These are phyloP conservation scores for Colletotrichum theobromicola DNA, from an alignment of 2,329 filamentous ascomycete genomes.

Conservation along the genomic window DNA sequence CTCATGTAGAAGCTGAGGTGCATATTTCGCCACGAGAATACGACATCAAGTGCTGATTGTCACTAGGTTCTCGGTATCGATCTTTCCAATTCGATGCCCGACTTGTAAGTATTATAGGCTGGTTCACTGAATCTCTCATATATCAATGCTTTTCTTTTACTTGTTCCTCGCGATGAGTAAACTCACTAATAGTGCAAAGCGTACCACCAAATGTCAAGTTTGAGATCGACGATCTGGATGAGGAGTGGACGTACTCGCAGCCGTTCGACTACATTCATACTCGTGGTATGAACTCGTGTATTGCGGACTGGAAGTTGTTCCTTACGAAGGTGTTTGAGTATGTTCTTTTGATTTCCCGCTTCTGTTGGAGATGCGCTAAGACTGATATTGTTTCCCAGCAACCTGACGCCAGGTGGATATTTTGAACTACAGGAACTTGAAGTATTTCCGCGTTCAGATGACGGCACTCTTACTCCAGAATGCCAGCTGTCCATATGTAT, in stretches of 20 bases:
- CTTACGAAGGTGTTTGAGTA: constrained; percentile 47
- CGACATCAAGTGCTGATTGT: background rate
- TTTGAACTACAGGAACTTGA: constrained; percentile 48
- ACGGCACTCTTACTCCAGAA: constrained; percentile 36
- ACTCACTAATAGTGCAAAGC: constrained; percentile 30
- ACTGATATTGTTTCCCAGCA: constrained; percentile 36
- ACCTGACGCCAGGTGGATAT: constrained; percentile 52
- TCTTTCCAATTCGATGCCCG: constrained; percentile 42
- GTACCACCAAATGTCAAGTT: constrained; percentile 44
- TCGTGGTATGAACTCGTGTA: constrained; percentile 57
- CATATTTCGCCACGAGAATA: background rate
- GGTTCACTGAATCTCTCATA: background rate
- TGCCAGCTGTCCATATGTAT: constrained; percentile 27
- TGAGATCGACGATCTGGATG: constrained; percentile 39
- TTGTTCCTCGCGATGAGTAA: background rate
- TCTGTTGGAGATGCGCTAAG: background rate
- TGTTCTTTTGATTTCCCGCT: constrained; percentile 25
- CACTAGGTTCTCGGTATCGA: constrained; percentile 39
- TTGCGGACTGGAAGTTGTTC: constrained; percentile 56
- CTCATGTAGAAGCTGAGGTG: constrained; percentile 33
- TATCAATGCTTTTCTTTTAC: background rate
- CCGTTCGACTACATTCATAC: constrained; percentile 66
- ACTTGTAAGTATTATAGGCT: constrained; percentile 29
- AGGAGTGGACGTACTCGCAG: constrained; percentile 34
- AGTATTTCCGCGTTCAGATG: constrained; percentile 42